phyloP scores from a whole-genome alignment of 2,329 filamentous ascomycete species.

The Leptographium lundbergii region DNA sequence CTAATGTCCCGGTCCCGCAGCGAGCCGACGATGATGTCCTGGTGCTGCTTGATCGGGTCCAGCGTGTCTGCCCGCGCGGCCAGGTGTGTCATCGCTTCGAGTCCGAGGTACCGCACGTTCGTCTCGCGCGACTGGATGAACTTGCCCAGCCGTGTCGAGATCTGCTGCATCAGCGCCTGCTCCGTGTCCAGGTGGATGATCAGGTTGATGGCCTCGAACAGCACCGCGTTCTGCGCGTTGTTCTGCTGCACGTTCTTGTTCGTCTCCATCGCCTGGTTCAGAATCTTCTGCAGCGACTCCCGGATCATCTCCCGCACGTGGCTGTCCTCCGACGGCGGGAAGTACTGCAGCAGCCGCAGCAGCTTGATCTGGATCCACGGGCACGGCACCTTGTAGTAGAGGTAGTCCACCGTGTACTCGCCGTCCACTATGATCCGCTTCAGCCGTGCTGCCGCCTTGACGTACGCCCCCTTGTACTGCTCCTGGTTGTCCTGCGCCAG shows the following conservation, averaged over 20 bases:
- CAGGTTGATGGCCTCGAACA: constrained; percentile 97
- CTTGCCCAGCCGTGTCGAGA: constrained; percentile 78
- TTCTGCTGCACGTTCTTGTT: constrained; percentile 99
- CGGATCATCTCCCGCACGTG: constrained; percentile 86
- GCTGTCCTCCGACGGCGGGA: constrained; percentile 88
- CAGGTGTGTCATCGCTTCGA: constrained; percentile 97
- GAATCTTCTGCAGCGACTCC: constrained; percentile 78
- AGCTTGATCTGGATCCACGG: constrained; percentile 98
- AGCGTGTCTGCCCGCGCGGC: constrained; percentile 87
- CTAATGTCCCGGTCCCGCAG: constrained; percentile 94
- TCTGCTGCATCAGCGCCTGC: constrained; percentile 88
- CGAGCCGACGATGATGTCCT: constrained; percentile 89
- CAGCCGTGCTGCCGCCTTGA: constrained; percentile 79
- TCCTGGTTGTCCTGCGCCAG: constrained; percentile 90
- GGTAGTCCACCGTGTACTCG: constrained; percentile 80
- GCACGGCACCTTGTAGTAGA: constrained; percentile 99
- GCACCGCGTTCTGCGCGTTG: constrained; percentile 93
- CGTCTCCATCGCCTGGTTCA: constrained; percentile 82
- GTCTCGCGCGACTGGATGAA: constrained; percentile 97
- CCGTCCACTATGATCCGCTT: constrained; percentile 85
- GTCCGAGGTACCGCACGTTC: constrained; percentile 87
- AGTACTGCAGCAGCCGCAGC: constrained; percentile 84
- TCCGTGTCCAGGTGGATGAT: constrained; percentile 97
- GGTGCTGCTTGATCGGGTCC: constrained; percentile 95
- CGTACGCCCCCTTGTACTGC: constrained; percentile 85